Evolutionary conservation across 257 asterid genomes (phyloP), one percentile per base, ranked within the genome.

Genomic region (Catharanthus roseus): DNA sequence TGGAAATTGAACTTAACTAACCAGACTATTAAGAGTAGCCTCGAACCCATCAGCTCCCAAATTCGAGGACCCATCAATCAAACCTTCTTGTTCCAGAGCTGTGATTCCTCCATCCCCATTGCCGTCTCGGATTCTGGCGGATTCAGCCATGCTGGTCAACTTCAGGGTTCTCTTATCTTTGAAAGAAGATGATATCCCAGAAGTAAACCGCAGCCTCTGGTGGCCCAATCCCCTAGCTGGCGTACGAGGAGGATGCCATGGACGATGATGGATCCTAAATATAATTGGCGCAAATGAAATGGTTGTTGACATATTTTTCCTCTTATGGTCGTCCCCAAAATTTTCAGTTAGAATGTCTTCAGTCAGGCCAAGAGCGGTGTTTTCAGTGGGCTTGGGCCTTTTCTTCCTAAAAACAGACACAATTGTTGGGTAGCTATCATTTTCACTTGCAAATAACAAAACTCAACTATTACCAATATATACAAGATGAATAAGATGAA

Each of bases 11-110:
- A 77, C 16, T 44, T 68, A 23, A 80, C 86, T 49, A 39, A 92
- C 98, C 93, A 86, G 63, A 70, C 21, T 68, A 77, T 92, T 90
- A 21, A 88, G 72, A 58, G 79, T 78, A 60, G 96, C 82, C 72
- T 88, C 82, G 50, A 92, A 36, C 64, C 88, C 84, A 67, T 62
- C 61, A 47, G 75, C 73, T 24, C 50, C 76, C 39, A 67, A 71
- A 68, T 38, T 33, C 56, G 74, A 51, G 61, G 85, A 72, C 70
- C 66, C 88, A 23, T 62, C 70, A 75, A 83, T 49, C 26, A 85
- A 71, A 78, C 82, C 78, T 70, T 86, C 91, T 74, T 80, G 87
- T 75, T 89, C 87, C 49, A 88, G 77, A 67, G 81, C 78, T 53
- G 50, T 60, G 71, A 77, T 18, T 28, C 79, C 78, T 63, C 81